Evolutionary conservation across 192 early-diverging fungal species (phyloP), one percentile per base, ranked within the genome.

Genomic region (Podila verticillata): DNA sequence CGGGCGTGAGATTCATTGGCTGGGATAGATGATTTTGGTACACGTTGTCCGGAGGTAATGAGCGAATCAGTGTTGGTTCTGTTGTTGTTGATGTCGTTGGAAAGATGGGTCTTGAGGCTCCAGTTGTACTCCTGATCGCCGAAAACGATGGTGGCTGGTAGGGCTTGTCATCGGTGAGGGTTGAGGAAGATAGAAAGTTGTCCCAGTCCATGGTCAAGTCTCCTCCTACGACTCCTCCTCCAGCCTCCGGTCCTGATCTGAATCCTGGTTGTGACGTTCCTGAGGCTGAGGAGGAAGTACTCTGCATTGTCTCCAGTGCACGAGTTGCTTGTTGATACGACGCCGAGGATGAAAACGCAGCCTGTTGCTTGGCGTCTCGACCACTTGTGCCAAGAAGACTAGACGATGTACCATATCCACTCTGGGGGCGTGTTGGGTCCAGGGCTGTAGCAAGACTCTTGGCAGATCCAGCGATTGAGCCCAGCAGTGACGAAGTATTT

Each of bases 1-100:
- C 65, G 30, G 77, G 77, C 24, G 70, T 72, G 51, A 80, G 77
- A 49, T 80, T 68, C 63, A 79, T 72, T 48, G 74, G 63, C 30
- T 78, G 74, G 0, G 68, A 70, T 1, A 66, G 30, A 61, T 70
- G 74, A 31, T 61, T 48, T 29, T 78, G 67, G 59, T 47, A 70
- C 2, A 0, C 22, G 6, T 26, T 54, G 30, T 19, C 64, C 62
- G 39, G 12, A 51, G 28, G 62, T 30, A 19, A 8, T 44, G 63
- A 4, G 31, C n/a, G 26, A 24, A 39, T 39, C 44, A 51, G 32
- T 59, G 34, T 8, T 12, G 51, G 22, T 7, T 26, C 51, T 64
- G 57, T n/a, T 32, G 36, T 9, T 30, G 49, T 57, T 24, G 51
- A 19, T 7, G 56, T 15, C 26, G 47, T 28, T 19, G 56, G 7